Evolutionary conservation across 108 stramenopile genomes (phyloP), one percentile per base, ranked within the genome.

Genomic region (Cyclotella kingstonii): DNA sequence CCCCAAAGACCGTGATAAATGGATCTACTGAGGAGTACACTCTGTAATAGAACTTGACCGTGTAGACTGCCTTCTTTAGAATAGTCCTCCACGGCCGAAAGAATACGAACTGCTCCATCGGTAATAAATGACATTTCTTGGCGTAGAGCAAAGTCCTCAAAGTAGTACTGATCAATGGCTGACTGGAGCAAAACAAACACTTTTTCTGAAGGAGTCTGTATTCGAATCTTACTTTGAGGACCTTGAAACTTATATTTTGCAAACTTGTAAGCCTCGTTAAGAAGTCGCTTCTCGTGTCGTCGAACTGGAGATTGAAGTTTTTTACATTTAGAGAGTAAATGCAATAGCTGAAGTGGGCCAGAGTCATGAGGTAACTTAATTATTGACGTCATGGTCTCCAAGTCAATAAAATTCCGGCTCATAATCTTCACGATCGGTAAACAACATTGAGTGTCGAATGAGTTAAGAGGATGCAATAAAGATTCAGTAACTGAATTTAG

Each of bases 161-260:
- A 79, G 39, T 71, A 52, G 52, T 84, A 55, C 41, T 73, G 78
- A 11, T 82, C 80, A 34, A 95, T 87, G 8, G 77, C 76, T 1
- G 82, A 79, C 57, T 95, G 94, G 7, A 95, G 76, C 41, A 95
- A 54, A 2, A 95, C 84, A 61, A 92, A 95, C 14, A 78, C 82
- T 61, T 95, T 95, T 45, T 95, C 73, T 29, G 56, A 60, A 1
- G 84, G 81, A 7, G 75, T 71, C 61, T 90, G 82, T 30, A 95
- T 76, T 28, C 75, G 76, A 26, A 92, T 60, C 52, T 95, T 92
- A 60, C 85, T 86, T 31, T 70, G 76, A 33, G 87, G 77, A 0
- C 86, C 85, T 15, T 88, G 83, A 1, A 92, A 57, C 43, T 88
- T 91, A 67, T 79, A 87, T 38, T 76, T 88, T 44, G 91, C 54